Conservation (phyloP, 148 eudicot species). For the Gaultheria prostrata region DNA sequence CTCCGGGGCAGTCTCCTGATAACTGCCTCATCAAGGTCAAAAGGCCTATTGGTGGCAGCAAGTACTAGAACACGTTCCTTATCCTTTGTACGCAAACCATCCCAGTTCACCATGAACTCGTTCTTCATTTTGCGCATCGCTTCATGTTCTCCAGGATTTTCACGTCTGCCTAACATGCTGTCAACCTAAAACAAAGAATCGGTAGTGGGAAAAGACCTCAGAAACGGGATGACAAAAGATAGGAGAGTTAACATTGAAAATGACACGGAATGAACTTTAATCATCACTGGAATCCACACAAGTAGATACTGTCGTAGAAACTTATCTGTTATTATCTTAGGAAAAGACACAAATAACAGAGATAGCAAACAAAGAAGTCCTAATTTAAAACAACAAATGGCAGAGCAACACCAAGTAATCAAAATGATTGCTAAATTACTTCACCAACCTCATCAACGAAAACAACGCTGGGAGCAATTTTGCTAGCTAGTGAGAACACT, state of each 20-base stretch:
- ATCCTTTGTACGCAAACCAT: slow-evolving; percentile 91
- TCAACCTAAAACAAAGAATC: slow-evolving; percentile 53
- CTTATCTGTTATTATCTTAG: not conserved
- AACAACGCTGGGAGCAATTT: slow-evolving; percentile 90
- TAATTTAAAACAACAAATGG: not conserved
- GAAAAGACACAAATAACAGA: not conserved
- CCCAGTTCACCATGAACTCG: slow-evolving; percentile 98
- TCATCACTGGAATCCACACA: not conserved
- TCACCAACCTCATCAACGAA: slow-evolving; percentile 92
- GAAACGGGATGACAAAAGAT: not conserved
- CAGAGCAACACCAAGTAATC: not conserved
- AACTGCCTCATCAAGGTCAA: slow-evolving; percentile 97
- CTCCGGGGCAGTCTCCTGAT: slow-evolving; percentile 92
- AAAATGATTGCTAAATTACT: not conserved
- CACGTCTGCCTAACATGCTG: slow-evolving; percentile 97
- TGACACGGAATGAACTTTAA: not conserved
- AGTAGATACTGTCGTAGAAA: not conserved
- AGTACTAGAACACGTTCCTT: slow-evolving; percentile 91
- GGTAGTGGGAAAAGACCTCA: not conserved
- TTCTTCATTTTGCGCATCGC: slow-evolving; percentile 99
- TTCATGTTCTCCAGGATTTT: slow-evolving; percentile 96
- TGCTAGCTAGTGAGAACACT: slow-evolving; percentile 89
- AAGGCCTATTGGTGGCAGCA: slow-evolving; percentile 94
- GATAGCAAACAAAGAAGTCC: not conserved
- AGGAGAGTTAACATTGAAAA: not conserved